Base-by-base conservation (phyloP, 1,284 basidiomycete species). In the Cystobasidium slooffiae region DNA sequence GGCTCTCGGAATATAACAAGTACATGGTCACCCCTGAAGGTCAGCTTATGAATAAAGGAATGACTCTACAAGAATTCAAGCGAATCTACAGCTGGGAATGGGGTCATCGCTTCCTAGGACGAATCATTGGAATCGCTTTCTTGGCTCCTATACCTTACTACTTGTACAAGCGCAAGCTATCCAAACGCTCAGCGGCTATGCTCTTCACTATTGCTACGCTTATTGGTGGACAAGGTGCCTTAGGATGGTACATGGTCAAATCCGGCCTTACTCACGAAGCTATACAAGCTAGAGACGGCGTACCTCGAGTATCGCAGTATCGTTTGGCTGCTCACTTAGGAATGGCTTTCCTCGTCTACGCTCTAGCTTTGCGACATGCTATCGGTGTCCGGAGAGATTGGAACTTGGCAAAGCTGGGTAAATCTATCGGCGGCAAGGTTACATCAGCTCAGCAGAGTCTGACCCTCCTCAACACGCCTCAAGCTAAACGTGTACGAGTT, bases 181-280 rank as follows among this genome's bases (percentile, higher is more conserved):
- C 76, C 14, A 76, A 61, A 16, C 68, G 75, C 37, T 75, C 75
- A 18, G 47, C 72, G n/a, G 31, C 72, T 51, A 75, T 76, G 46
- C 77, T 81, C 12, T 67, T 79, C 63, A 77, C 76, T 6, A 80
- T 81, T 52, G 80, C 77, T 4, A 68, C 77, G n/a, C 75, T 81
- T 18, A 81, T 81, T 55, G 80, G 80, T 16, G 77, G 75, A 10
- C 83, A 99, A 82, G 97, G 97, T 51, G 87, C 88, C 18, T 86
- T 99, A 22, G 97, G 97, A 39, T 99, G 97, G 97, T 97, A 97
- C 86, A 99, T 99, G 97, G 97, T 99, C 76, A 92, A 97, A 81
- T 96, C 93, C 10, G 97, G 97, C 0, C 85, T 99, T 12, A 91
- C 94, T 79, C 88, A 93, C 74, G 87, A 91, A 20, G 85, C 94